Percentiles rank a stretch among this genome's conserved stretches.
Conservation (phyloP, 2,329 filamentous ascomycete genomes). For the Colletotrichum simmondsii region DNA sequence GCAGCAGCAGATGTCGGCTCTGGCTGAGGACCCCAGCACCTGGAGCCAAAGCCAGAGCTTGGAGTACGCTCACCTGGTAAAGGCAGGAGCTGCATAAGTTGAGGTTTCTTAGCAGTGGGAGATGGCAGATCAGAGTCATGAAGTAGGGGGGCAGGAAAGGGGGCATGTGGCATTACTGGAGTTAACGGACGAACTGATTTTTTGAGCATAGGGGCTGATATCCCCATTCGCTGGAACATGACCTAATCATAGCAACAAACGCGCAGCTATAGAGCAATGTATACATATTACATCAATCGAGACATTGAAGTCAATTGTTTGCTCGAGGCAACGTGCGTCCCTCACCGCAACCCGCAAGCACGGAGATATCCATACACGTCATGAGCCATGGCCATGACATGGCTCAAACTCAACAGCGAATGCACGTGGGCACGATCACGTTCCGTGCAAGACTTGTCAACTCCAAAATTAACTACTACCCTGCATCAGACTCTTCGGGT, state of each 20-base stretch:
- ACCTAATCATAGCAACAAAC: slow-evolving; percentile 18
- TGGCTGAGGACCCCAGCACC: slow-evolving; percentile 10
- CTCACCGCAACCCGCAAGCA: not conserved
- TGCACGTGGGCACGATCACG: not conserved
- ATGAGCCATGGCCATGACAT: not conserved
- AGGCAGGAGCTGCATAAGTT: not conserved
- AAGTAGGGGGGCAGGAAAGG: not conserved
- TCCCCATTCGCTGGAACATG: not conserved
- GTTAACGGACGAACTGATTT: slow-evolving; percentile 8
- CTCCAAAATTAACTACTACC: not conserved
- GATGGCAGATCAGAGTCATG: not conserved
- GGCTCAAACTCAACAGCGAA: not conserved
- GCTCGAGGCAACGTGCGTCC: not conserved
- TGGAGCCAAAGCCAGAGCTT: slow-evolving; percentile 17
- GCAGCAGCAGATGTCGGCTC: not conserved
- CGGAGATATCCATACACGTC: not conserved
- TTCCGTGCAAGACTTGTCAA: not conserved
- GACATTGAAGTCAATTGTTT: not conserved
- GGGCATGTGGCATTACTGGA: slow-evolving; percentile 20
- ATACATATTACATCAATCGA: not conserved
- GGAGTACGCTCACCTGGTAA: slow-evolving; percentile 21
- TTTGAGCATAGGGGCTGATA: slow-evolving; percentile 1
- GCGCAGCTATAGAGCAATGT: slow-evolving; percentile 13
- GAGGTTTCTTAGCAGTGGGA: not conserved
- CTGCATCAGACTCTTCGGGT: not conserved